phyloP scores from a whole-genome alignment of 75 land plant genomes.

The Cupressus sempervirens region DNA sequence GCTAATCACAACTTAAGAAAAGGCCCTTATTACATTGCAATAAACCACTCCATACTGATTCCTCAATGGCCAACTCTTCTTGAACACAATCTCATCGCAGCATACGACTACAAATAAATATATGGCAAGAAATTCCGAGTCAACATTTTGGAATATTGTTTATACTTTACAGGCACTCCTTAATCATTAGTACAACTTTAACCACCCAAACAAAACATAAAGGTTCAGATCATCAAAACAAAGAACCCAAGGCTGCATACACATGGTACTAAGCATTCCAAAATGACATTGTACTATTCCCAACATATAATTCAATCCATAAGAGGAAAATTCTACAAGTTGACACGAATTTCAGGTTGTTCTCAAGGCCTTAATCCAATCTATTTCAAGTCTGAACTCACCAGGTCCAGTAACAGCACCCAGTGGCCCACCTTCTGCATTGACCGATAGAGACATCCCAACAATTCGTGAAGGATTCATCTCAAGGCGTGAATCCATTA shows the following conservation, averaged over 20 bases:
- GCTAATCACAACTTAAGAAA: neutral
- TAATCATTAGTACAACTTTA: neutral
- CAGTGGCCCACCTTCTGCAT: conserved; percentile 70
- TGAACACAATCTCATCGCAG: neutral
- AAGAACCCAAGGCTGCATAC: neutral
- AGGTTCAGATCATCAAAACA: neutral
- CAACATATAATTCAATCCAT: neutral
- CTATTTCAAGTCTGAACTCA: conserved; percentile 71
- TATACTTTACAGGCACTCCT: neutral
- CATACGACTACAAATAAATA: neutral
- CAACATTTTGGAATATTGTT: neutral
- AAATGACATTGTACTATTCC: neutral
- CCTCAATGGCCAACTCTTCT: neutral
- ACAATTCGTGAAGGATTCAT: conserved; percentile 73
- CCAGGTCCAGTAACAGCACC: conserved; percentile 72
- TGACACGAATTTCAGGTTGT: conserved; percentile 11
- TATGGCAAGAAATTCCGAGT: neutral
- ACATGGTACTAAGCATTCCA: neutral
- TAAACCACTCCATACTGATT: neutral
- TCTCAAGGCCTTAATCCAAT: conserved; percentile 90
- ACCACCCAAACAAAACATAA: neutral
- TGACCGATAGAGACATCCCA: conserved; percentile 71
- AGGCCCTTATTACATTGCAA: neutral
- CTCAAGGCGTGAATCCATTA: conserved; percentile 58
- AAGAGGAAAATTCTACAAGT: neutral